Conservation (phyloP, 2,329 filamentous ascomycete genomes). For the Microthyrium microscopicum region DNA sequence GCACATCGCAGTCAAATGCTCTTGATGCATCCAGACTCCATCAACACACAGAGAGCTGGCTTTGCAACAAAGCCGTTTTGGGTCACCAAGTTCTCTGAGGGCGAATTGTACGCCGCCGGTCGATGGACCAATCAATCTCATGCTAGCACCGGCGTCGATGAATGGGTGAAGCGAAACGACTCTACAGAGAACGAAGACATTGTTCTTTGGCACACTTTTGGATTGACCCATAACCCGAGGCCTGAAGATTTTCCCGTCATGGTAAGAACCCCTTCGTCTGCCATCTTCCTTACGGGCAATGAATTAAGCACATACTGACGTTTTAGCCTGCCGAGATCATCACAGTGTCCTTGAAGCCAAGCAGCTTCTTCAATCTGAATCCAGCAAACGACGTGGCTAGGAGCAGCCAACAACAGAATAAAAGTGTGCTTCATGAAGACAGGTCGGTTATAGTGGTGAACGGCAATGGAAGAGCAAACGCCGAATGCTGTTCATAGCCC, state of each 20-base stretch:
- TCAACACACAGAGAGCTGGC: conserved; percentile 28
- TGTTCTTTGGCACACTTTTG: conserved; percentile 17
- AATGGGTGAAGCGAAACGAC: background rate
- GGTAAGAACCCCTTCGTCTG: background rate
- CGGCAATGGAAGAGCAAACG: no score
- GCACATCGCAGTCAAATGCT: conserved; percentile 33
- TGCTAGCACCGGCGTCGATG: background rate
- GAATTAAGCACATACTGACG: no score
- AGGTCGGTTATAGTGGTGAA: no score
- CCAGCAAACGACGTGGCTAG: conserved; percentile 14
- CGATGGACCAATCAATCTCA: conserved; percentile 9
- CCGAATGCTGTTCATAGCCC: no score
- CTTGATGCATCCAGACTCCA: conserved; percentile 27
- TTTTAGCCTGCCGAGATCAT: conserved; percentile 14
- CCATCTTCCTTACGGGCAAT: no score
- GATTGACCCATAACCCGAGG: conserved; percentile 16
- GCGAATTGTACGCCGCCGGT: conserved; percentile 34
- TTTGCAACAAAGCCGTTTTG: conserved; percentile 37
- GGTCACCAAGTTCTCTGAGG: conserved; percentile 36
- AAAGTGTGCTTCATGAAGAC: conserved; percentile 13
- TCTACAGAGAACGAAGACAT: conserved; percentile 10
- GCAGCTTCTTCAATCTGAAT: conserved; percentile 14
- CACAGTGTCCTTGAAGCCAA: conserved; percentile 7
- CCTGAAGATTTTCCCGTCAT: conserved; percentile 18
- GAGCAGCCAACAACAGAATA: conserved; percentile 12